A percentile compares a stretch with the other conserved stretches of the same genome.
phyloP scores from a whole-genome alignment of 83 land plant genomes.

The Picea abies region DNA sequence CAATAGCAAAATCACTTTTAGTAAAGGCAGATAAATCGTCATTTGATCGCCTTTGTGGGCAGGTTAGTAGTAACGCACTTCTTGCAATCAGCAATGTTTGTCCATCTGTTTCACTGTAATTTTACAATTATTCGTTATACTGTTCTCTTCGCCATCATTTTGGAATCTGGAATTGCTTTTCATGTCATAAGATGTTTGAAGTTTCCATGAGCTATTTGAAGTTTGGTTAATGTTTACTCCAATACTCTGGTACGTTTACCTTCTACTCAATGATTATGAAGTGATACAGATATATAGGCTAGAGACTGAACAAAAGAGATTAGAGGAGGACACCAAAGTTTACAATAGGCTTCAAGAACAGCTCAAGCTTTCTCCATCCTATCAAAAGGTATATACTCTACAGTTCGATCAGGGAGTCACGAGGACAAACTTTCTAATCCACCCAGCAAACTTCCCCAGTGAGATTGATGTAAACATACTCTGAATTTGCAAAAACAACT shows the following conservation, averaged over 20 bases:
- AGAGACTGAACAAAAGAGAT: constrained; percentile 77
- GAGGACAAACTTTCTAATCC: background rate
- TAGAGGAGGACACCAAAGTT: constrained; percentile 86
- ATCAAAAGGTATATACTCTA: constrained; percentile 50
- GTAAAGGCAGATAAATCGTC: constrained; percentile 83
- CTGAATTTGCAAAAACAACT: background rate
- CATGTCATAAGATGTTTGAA: background rate
- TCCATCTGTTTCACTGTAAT: background rate
- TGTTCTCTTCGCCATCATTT: background rate
- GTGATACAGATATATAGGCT: constrained; percentile 64
- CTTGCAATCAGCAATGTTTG: background rate
- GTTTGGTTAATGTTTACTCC: background rate
- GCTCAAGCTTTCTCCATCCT: constrained; percentile 83
- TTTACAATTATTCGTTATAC: background rate
- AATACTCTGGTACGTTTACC: background rate
- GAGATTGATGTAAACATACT: constrained; percentile 9
- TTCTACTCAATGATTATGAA: background rate
- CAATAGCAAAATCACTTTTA: constrained; percentile 72
- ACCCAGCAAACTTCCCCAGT: background rate
- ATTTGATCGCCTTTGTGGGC: constrained; percentile 77
- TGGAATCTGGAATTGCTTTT: background rate
- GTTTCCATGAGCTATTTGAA: background rate
- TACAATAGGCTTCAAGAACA: constrained; percentile 86
- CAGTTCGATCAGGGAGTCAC: background rate
- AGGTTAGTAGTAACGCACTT: constrained; percentile 36